These are phyloP conservation scores for Tetrahymena malaccensis DNA, from an alignment of 73 alveolate genomes.

Conservation along the genomic window DNA sequence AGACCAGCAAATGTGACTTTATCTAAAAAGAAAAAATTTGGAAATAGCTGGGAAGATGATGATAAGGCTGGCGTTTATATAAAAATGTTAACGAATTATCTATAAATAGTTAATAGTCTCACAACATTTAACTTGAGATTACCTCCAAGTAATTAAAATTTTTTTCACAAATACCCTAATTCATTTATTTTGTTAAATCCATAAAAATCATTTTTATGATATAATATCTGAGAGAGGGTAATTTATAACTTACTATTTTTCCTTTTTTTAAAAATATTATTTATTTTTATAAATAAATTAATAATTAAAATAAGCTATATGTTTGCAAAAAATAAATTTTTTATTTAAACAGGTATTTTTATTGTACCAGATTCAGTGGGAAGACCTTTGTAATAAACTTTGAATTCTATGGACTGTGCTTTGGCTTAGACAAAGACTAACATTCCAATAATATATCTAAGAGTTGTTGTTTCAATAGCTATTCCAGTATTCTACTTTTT, in stretches of 20 bases:
- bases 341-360: background rate
- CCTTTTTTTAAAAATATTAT: no score
- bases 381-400: background rate
- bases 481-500: background rate
- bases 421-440: background rate
- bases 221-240: no score
- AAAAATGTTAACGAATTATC: background rate
- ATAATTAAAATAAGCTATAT: no score
- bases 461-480: background rate
- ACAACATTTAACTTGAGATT: background rate
- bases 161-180: no score
- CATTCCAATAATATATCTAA: background rate
- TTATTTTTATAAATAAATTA: no score
- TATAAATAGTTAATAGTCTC: background rate
- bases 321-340: no score
- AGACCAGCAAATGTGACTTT: background rate
- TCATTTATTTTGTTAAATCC: no score
- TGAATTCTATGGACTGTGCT: background rate
- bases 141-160: background rate
- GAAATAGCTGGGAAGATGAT: background rate
- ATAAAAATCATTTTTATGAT: no score
- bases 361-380: background rate
- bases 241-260: no score
- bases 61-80: background rate
- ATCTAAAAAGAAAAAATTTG: background rate